Percentiles rank a stretch among this genome's conserved stretches.
Evolutionary conservation across 495 filamentous ascomycete species (phyloP).

Genomic region (Lindgomyces ingoldianus): DNA sequence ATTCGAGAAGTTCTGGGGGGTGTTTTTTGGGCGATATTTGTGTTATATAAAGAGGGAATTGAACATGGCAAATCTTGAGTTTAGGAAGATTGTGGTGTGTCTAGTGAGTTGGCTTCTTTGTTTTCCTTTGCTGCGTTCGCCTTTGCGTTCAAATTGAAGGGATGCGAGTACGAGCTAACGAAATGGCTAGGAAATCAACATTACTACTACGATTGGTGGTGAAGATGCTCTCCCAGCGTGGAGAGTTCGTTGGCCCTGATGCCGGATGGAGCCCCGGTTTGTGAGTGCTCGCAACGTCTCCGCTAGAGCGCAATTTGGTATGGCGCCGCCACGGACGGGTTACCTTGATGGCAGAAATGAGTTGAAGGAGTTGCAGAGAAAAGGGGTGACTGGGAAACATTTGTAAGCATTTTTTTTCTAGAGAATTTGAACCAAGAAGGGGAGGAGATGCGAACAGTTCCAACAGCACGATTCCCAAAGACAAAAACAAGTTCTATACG

Average conservation of each 20-base stretch:
- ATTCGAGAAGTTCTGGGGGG: not conserved
- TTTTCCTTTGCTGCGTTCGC: not conserved
- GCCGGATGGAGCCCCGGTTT: not conserved
- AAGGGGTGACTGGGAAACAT: conserved; percentile 1
- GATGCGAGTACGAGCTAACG: too few relatives aligned
- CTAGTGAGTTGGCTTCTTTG: conserved; percentile 1
- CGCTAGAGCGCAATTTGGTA: not conserved
- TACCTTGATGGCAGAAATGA: not conserved
- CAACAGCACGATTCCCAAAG: not conserved
- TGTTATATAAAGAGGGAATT: conserved; percentile 4
- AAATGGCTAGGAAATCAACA: conserved; percentile 4
- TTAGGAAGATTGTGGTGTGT: not conserved
- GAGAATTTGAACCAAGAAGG: too few relatives aligned
- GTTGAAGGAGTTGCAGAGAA: not conserved
- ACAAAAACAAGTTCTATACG: too few relatives aligned
- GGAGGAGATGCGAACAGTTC: not conserved
- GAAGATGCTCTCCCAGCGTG: not conserved
- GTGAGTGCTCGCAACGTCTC: not conserved
- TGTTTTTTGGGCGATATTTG: conserved; percentile 1
- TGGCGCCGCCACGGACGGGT: not conserved
- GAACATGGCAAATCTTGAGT: not conserved
- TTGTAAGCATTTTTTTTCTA: too few relatives aligned
- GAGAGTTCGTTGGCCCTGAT: not conserved
- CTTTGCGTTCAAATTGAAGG: not conserved
- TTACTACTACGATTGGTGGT: not conserved